Percentiles rank a stretch among this genome's conserved stretches.
Conservation (phyloP, 371 early-diverging fungal species). For the Mucor circinelloides region DNA sequence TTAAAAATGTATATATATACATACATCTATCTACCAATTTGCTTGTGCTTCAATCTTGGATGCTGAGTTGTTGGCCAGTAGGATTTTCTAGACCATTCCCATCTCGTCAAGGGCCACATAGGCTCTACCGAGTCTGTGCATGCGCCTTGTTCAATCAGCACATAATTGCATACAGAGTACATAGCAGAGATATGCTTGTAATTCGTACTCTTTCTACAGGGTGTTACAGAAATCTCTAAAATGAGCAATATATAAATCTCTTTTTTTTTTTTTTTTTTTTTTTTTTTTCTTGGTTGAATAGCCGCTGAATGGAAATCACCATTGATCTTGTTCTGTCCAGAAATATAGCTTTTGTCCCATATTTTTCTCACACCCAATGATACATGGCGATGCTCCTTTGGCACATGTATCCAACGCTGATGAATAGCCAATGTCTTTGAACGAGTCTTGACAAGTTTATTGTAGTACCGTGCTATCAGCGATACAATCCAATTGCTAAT, state of each 20-base stretch:
- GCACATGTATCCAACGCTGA: neutral
- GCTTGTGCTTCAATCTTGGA: neutral
- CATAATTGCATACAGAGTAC: neutral
- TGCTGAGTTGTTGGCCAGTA: neutral
- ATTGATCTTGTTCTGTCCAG: neutral
- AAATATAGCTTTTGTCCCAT: neutral
- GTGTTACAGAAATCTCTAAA: neutral
- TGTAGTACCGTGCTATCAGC: neutral
- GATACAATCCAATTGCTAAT: neutral
- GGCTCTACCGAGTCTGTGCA: neutral
- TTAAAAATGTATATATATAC: neutral
- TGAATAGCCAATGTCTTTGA: neutral
- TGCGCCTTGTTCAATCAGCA: neutral
- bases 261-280: constrained; percentile 2
- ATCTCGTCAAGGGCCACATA: neutral
- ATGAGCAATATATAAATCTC: constrained; percentile 2
- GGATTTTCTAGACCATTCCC: neutral
- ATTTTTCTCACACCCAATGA: constrained; percentile 1
- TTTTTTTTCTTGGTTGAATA: neutral
- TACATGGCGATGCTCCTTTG: neutral
- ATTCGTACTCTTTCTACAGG: neutral
- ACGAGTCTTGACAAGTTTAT: neutral
- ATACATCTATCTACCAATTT: neutral
- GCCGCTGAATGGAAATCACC: neutral
- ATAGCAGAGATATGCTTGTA: neutral